Conservation (phyloP, 2,329 filamentous ascomycete genomes). For the Tolypocladium inflatum region DNA sequence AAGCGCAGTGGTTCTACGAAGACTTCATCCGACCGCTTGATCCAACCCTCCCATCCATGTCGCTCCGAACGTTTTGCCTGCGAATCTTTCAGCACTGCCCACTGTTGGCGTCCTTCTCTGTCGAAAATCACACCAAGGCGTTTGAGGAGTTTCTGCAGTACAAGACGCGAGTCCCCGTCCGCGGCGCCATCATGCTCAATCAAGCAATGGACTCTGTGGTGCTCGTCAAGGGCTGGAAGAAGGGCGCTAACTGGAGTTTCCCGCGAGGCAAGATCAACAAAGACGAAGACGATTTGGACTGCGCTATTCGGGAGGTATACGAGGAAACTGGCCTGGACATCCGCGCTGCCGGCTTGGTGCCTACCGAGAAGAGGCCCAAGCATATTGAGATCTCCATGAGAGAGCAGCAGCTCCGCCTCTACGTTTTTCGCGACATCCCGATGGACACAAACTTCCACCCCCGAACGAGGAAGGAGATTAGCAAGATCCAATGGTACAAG, state of each 20-base stretch:
- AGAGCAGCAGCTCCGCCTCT: slow-evolving; percentile 87
- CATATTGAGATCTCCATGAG: slow-evolving; percentile 83
- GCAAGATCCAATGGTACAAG: slow-evolving; percentile 92
- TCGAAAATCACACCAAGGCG: slow-evolving; percentile 67
- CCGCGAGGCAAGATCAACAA: slow-evolving; percentile 97
- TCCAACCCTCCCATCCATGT: slow-evolving; percentile 74
- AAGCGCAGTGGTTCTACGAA: slow-evolving; percentile 99
- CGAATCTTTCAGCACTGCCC: slow-evolving; percentile 93
- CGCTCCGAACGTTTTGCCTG: slow-evolving; percentile 75
- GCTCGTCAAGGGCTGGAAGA: slow-evolving; percentile 97
- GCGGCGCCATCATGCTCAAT: slow-evolving; percentile 89
- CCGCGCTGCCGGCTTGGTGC: slow-evolving; percentile 63
- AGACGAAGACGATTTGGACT: slow-evolving; percentile 87
- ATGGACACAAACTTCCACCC: slow-evolving; percentile 84
- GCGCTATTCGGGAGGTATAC: slow-evolving; percentile 87
- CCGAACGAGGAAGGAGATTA: slow-evolving; percentile 91
- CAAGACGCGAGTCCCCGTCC: slow-evolving; percentile 88
- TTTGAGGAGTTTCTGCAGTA: slow-evolving; percentile 91
- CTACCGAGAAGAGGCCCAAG: slow-evolving; percentile 62
- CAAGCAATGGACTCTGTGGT: slow-evolving; percentile 89
- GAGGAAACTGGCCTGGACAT: slow-evolving; percentile 94
- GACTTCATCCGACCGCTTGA: slow-evolving; percentile 93
- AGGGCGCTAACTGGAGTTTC: slow-evolving; percentile 92
- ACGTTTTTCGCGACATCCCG: slow-evolving; percentile 82
- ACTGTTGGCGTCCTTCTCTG: slow-evolving; percentile 70